Conservation (phyloP, 495 filamentous ascomycete genomes). For the Rostrohypoxylon terebratum region DNA sequence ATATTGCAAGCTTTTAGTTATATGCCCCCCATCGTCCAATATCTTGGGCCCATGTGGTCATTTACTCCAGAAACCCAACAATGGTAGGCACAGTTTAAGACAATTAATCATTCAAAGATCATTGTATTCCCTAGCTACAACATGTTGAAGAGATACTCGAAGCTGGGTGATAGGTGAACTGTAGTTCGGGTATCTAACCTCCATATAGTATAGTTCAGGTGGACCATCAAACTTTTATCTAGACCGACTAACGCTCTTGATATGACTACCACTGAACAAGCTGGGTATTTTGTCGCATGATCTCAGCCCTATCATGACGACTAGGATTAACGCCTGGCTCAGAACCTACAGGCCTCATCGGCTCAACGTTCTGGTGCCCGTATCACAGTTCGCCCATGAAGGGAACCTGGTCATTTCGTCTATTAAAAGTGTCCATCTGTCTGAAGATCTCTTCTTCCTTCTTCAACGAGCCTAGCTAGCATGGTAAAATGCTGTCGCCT, state of each 20-base stretch:
- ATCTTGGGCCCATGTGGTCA: no score
- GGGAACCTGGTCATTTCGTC: not conserved
- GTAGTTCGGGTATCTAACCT: no score
- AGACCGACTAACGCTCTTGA: not conserved
- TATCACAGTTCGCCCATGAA: not conserved
- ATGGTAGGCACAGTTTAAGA: no score
- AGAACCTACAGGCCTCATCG: not conserved
- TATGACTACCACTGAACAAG: not conserved
- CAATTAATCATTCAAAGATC: no score
- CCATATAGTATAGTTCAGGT: no score
- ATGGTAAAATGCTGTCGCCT: not conserved
- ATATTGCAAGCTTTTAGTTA: no score
- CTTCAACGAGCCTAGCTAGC: not conserved
- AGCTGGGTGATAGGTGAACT: no score
- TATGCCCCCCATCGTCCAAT: no score
- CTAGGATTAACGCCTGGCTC: not conserved
- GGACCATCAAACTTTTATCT: not conserved
- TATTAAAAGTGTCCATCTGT: not conserved
- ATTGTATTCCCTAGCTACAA: no score
- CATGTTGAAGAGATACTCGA: no score
- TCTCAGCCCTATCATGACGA: not conserved
- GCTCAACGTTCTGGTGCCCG: not conserved
- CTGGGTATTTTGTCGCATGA: not conserved
- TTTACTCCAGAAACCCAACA: no score
- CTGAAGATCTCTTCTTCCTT: no score